phyloP scores from a whole-genome alignment of 2,329 filamentous ascomycete genomes.

The Colletotrichum filicis region DNA sequence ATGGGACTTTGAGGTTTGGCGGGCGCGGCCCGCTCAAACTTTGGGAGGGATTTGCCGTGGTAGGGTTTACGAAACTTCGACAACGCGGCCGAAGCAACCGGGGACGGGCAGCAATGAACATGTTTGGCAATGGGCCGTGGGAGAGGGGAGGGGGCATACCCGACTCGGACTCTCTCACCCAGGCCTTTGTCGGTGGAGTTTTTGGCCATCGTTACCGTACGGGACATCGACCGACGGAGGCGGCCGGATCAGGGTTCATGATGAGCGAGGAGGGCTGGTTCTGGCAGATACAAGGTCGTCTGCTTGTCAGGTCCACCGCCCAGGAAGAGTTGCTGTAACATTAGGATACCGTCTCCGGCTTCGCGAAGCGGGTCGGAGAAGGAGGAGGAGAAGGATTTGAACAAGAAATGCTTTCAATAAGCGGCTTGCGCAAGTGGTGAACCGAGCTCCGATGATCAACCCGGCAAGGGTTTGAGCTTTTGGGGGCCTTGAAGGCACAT shows the following conservation, averaged over 20 bases:
- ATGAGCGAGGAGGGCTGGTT: neutral
- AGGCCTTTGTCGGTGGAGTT: slow-evolving; percentile 5
- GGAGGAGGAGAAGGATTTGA: neutral
- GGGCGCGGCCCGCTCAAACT: neutral
- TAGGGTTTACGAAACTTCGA: neutral
- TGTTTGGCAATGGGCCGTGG: slow-evolving; percentile 17
- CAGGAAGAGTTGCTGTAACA: slow-evolving; percentile 16
- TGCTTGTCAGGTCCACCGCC: neutral
- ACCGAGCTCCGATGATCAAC: slow-evolving; percentile 19
- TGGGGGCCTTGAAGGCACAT: neutral
- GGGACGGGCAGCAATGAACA: neutral
- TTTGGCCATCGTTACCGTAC: neutral
- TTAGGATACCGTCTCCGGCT: neutral
- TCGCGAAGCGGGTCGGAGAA: neutral
- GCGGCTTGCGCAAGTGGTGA: slow-evolving; percentile 10
- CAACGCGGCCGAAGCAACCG: neutral
- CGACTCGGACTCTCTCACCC: neutral
- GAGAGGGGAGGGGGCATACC: neutral
- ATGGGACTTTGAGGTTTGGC: neutral
- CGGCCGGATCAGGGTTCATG: neutral
- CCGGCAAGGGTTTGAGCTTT: neutral
- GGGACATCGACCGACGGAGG: slow-evolving; percentile 18
- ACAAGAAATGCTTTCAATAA: neutral
- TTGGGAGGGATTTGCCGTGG: neutral
- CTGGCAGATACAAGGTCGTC: neutral